A percentile compares a stretch with the other conserved stretches of the same genome.
Conservation (phyloP, 139 green algal genomes). For the Chlamydomonas asymmetrica region DNA sequence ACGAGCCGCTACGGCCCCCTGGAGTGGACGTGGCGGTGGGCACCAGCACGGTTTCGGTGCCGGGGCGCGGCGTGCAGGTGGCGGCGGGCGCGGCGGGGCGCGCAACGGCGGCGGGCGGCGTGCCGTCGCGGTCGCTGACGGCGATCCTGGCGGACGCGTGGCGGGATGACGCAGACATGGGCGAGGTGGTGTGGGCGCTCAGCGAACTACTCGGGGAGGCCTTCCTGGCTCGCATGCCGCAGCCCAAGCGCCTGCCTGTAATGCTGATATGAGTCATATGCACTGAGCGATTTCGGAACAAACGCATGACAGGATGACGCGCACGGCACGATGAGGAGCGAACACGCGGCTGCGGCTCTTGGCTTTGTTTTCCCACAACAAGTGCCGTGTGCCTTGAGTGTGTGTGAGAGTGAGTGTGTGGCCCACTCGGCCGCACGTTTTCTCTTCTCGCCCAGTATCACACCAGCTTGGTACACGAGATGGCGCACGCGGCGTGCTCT, state of each 20-base stretch:
- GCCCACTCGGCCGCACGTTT: no score
- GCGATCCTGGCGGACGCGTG: constrained; percentile 43
- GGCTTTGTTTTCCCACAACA: no score
- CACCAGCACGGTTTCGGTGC: neutral
- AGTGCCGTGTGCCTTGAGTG: no score
- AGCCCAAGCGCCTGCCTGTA: constrained; percentile 12
- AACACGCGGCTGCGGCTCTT: no score
- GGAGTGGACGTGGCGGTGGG: neutral
- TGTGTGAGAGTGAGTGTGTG: no score
- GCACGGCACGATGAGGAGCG: no score
- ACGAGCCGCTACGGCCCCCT: no score
- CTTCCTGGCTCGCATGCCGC: constrained; percentile 41
- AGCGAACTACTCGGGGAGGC: constrained; percentile 44
- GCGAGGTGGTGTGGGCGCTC: constrained; percentile 35
- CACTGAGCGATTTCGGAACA: no score
- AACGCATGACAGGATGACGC: no score
- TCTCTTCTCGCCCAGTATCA: no score
- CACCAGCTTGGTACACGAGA: no score
- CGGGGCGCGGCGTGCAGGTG: neutral
- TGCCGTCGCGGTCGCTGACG: neutral
- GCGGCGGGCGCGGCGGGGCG: neutral
- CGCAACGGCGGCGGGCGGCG: neutral
- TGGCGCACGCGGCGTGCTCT: no score
- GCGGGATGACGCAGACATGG: constrained; percentile 44
- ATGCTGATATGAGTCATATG: neutral